These are phyloP conservation scores for Pythium aquatile DNA, from an alignment of 352 stramenopile genomes.

Conservation along the genomic window DNA sequence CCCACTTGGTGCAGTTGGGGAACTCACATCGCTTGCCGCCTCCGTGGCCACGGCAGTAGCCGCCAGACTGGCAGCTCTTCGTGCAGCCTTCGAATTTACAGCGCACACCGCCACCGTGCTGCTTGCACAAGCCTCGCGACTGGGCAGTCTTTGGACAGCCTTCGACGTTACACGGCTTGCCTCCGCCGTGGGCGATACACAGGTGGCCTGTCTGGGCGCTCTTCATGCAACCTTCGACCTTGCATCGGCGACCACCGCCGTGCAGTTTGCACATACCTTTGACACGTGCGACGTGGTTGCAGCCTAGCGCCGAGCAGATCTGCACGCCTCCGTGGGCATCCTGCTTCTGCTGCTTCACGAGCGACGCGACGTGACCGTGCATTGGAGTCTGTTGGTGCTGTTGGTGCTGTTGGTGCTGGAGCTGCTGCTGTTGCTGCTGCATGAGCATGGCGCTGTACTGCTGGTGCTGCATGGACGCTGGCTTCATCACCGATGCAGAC, in stretches of 20 bases:
- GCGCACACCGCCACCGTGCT: conserved; percentile 79
- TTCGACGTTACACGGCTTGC: conserved; percentile 83
- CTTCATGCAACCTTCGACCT: conserved; percentile 88
- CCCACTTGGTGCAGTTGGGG: conserved; percentile 84
- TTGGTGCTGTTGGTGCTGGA: conserved; percentile 40
- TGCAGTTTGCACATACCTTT: conserved; percentile 89
- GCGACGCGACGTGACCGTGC: conserved; percentile 33
- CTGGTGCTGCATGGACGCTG: conserved; percentile 33
- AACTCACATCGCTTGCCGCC: conserved; percentile 85
- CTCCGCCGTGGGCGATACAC: conserved; percentile 82
- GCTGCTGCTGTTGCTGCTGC: conserved; percentile 49
- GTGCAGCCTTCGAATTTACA: conserved; percentile 87
- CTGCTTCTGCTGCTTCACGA: conserved; percentile 56
- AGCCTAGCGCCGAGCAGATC: conserved; percentile 74
- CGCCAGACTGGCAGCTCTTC: conserved; percentile 85
- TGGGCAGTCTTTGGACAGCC: conserved; percentile 85
- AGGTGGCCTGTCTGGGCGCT: conserved; percentile 81
- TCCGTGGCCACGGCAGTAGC: conserved; percentile 81
- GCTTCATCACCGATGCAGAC: conserved; percentile 14
- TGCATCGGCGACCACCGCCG: conserved; percentile 75
- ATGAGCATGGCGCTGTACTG: conserved; percentile 66
- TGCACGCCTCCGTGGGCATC: conserved; percentile 50
- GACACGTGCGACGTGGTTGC: conserved; percentile 71
- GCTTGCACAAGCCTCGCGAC: conserved; percentile 81
- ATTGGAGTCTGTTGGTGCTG: conserved; percentile 21